Conservation (phyloP, 768 basidiomycete genomes). For the Tulasnella sp. region DNA sequence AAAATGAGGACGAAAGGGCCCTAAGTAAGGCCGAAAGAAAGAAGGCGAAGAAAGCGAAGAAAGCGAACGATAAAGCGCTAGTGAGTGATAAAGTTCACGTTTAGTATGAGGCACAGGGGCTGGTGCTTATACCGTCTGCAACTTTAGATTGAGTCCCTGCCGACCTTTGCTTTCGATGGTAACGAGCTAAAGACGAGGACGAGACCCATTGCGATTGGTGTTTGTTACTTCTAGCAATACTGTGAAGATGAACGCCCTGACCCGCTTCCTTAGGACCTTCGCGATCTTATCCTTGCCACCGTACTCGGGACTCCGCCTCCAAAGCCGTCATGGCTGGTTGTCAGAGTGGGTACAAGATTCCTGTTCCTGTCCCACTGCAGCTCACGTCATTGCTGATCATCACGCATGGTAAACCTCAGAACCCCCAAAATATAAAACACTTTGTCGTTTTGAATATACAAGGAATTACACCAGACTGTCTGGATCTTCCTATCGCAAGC, state of each 20-base stretch:
- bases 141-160: not conserved
- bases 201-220: constrained; percentile 6
- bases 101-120: too few species aligned
- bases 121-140: not conserved
- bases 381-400: constrained; percentile 11
- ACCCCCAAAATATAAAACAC: constrained; percentile 58
- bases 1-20: not conserved
- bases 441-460: constrained; percentile 73
- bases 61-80: constrained; percentile 52
- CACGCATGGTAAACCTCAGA: too few species aligned
- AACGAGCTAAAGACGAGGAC: constrained; percentile 6
- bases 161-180: not conserved
- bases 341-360: constrained; percentile 44
- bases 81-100: constrained; percentile 35
- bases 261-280: constrained; percentile 52
- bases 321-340: constrained; percentile 73
- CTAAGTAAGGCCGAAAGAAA: constrained; percentile 49
- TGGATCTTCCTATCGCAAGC: constrained; percentile 37
- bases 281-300: constrained; percentile 75
- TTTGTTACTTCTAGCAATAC: not conserved
- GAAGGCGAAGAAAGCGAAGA: constrained; percentile 57
- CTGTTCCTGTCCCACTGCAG: not conserved
- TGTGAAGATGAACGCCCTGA: not conserved
- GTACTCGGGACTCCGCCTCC: constrained; percentile 72
- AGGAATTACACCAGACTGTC: constrained; percentile 52